Percentiles rank a stretch among this genome's conserved stretches.
These are phyloP conservation scores for Podospora didyma DNA, from an alignment of 495 filamentous ascomycete genomes.

Conservation along the genomic window DNA sequence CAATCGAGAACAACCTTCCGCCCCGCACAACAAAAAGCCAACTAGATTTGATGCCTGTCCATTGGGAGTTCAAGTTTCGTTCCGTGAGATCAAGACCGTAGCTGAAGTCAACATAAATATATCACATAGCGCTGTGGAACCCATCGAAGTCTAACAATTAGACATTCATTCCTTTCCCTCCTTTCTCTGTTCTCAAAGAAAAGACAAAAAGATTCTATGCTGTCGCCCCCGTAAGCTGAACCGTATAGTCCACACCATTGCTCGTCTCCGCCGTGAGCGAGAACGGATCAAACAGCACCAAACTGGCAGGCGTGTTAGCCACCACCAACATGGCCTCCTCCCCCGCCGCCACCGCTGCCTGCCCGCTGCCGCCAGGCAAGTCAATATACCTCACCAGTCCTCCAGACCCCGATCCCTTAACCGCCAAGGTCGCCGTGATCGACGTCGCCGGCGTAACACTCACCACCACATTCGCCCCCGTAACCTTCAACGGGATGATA, in stretches of 20 bases:
- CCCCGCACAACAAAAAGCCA: no score
- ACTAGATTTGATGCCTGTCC: no score
- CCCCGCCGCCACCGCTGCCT: conserved; percentile 22
- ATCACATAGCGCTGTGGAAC: no score
- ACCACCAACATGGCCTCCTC: conserved; percentile 43
- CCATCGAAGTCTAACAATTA: no score
- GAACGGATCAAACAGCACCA: conserved; percentile 42
- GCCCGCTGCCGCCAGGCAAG: conserved; percentile 20
- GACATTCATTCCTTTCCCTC: no score
- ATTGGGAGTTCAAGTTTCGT: no score
- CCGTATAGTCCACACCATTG: conserved; percentile 33
- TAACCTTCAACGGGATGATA: conserved; percentile 38
- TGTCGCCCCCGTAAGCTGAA: conserved; percentile 36
- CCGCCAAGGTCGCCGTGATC: conserved; percentile 32
- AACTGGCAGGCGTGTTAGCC: conserved; percentile 35
- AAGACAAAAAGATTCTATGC: no score
- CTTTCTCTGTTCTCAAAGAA: no score
- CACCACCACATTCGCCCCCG: conserved; percentile 18
- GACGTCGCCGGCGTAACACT: conserved; percentile 25
- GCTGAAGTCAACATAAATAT: no score
- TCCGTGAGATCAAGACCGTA: no score
- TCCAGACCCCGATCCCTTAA: no score
- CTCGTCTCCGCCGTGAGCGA: conserved; percentile 34
- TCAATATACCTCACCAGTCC: conserved; percentile 25
- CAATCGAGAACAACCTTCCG: no score